Evolutionary conservation across 2,329 filamentous ascomycete species (phyloP).

Genomic region (Fusarium marasasianum): DNA sequence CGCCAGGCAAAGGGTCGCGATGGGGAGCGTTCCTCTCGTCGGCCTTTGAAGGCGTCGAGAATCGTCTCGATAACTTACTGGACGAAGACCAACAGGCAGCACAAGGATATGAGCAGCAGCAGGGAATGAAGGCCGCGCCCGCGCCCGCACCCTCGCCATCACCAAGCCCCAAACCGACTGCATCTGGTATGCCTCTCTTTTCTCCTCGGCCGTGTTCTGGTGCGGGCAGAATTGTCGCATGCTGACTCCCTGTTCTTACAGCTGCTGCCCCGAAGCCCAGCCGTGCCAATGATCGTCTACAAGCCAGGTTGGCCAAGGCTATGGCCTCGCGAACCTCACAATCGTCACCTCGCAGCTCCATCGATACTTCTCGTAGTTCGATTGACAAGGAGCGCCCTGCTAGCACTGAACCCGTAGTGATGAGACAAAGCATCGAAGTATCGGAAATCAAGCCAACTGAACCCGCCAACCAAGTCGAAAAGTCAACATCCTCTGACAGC

Average conservation of each 20-base stretch:
- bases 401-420: conserved; percentile 23
- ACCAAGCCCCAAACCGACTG: conserved; percentile 41
- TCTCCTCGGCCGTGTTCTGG: background rate
- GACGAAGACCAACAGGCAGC: conserved; percentile 67
- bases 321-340: conserved; percentile 73
- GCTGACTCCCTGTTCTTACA: conserved; percentile 16
- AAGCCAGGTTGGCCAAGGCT: conserved; percentile 89
- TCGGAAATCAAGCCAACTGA: conserved; percentile 16
- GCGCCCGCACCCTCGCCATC: conserved; percentile 41
- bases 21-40: conserved; percentile 87
- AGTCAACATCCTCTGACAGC: background rate
- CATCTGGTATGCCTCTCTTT: conserved; percentile 1
- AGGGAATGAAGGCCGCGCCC: conserved; percentile 29
- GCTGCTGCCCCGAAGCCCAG: conserved; percentile 71
- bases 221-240: background rate
- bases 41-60: conserved; percentile 93
- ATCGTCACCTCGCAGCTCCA: conserved; percentile 49
- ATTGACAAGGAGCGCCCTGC: conserved; percentile 38
- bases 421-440: conserved; percentile 24
- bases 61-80: conserved; percentile 89
- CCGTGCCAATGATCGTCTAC: conserved; percentile 80
- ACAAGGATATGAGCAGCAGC: conserved; percentile 33
- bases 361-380: conserved; percentile 49
- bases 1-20: conserved; percentile 63
- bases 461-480: conserved; percentile 1